Evolutionary conservation across 108 stramenopile species (phyloP).

Genomic region (Chaetoceros muelleri): DNA sequence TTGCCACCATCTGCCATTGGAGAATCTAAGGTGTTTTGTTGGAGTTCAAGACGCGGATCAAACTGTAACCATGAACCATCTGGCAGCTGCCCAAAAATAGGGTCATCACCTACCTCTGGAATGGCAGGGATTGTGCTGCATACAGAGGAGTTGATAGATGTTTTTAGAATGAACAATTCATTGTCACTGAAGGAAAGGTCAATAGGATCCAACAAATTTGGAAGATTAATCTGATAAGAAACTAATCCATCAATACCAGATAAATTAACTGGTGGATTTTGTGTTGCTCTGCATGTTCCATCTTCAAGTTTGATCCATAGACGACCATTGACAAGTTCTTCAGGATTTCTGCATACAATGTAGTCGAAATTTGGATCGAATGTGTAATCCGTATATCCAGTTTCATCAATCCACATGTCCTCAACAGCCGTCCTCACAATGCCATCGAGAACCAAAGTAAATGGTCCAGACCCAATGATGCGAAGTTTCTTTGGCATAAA

Average conservation of each 20-base stretch:
- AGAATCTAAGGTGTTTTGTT: slow-evolving; percentile 32
- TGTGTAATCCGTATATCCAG: not conserved
- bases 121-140: not conserved
- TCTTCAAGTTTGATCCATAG: not conserved
- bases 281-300: not conserved
- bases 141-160: not conserved
- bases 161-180: not conserved
- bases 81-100: slow-evolving; percentile 17
- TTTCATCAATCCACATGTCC: not conserved
- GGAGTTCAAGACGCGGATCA: slow-evolving; percentile 18
- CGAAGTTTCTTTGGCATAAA: not conserved
- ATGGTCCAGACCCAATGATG: not conserved
- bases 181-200: not conserved
- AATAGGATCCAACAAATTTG: not conserved
- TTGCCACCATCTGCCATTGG: slow-evolving; percentile 27
- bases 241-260: not conserved
- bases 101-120: slow-evolving; percentile 4
- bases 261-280: not conserved
- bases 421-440: not conserved
- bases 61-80: slow-evolving; percentile 28
- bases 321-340: not conserved
- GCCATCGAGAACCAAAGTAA: not conserved
- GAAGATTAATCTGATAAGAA: not conserved
- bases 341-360: not conserved
- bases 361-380: not conserved